Base-by-base conservation (phyloP, 129 eudicot species). In the Glebionis coronaria region DNA sequence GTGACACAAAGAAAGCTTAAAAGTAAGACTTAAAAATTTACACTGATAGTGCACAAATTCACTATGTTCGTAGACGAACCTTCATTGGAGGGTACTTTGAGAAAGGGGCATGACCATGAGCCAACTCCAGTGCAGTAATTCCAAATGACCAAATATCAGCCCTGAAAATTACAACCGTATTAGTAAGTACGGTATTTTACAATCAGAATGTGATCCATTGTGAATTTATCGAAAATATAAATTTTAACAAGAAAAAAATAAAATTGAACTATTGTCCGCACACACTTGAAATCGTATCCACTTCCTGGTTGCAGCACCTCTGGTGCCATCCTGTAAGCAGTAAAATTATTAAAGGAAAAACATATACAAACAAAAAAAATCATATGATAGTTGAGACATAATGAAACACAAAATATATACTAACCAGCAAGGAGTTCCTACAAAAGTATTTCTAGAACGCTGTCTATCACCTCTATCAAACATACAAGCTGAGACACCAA, bases 381-480 rank as follows among this genome's bases (percentile, higher is more conserved):
- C 13, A 55, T 52, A 29, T 14, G 40, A 38, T 40, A 72, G 42
- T 35, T 7, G 42, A 35, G 42, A 35, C 42, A 35, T 35, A 35
- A 6, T 6, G 42, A 35, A 35, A 35, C 2, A 35, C 71, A 28
- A 14, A 56, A 11, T 38, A 57, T 25, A n/a, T 51, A 59, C 65
- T 63, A 79, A 94, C 99, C 99, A 94, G 87, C 99, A 94, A 59
- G 99, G 99, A 79, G 99, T 94, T 79, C 99, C 99, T 23, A 90
- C 97, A 73, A 94, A 94, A 58, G 99, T 94, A 74, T 94, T 94
- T 79, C 99, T 87, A 8, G 99, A 82, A 29, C 97, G 90, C 23
- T 90, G 95, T 75, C 99, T 90, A 75, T 94, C 97, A 71, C 99
- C 97, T 54, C 80, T 87, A 78, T 94, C 99, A 82, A 90, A 94